Conservation (phyloP, 306 rosid species). For the Medicago lupulina region DNA sequence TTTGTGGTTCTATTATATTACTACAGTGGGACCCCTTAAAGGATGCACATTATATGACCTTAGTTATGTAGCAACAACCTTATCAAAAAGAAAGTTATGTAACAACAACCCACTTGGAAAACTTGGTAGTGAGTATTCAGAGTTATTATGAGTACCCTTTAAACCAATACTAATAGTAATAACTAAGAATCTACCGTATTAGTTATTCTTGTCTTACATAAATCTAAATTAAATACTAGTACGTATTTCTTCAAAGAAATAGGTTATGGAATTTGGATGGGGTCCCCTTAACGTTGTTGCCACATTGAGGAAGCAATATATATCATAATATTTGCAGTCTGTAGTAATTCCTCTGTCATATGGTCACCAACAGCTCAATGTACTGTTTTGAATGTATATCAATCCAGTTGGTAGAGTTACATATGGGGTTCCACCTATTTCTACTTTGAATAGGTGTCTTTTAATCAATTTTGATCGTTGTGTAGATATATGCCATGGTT, state of each 20-base stretch:
- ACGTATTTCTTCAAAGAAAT: not conserved
- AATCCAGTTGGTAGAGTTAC: slow-evolving; percentile 11
- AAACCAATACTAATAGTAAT: slow-evolving; percentile 40
- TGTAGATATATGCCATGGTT: not conserved
- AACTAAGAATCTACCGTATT: slow-evolving; percentile 42
- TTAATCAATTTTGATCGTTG: not conserved
- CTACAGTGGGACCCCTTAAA: slow-evolving; percentile 39
- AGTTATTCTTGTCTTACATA: slow-evolving; percentile 30
- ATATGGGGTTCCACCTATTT: slow-evolving; percentile 4
- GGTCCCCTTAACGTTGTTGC: too few relatives aligned
- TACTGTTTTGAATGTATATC: not conserved
- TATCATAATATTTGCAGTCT: slow-evolving; percentile 10
- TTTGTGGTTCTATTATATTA: slow-evolving; percentile 6
- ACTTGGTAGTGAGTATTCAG: slow-evolving; percentile 18
- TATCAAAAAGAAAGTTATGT: not conserved
- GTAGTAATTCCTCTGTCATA: slow-evolving; percentile 8
- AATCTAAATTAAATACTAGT: not conserved
- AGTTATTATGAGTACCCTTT: slow-evolving; percentile 20
- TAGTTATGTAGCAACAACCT: slow-evolving; percentile 39
- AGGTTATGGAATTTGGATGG: not conserved
- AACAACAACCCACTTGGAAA: slow-evolving; percentile 38
- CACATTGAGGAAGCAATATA: not conserved
- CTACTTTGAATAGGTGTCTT: not conserved
- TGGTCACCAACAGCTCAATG: not conserved
- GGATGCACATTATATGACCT: slow-evolving; percentile 4